Evolutionary conservation across 441 rosid genomes (phyloP), one percentile per base, ranked within the genome.

Genomic region (Isatis lusitanica): DNA sequence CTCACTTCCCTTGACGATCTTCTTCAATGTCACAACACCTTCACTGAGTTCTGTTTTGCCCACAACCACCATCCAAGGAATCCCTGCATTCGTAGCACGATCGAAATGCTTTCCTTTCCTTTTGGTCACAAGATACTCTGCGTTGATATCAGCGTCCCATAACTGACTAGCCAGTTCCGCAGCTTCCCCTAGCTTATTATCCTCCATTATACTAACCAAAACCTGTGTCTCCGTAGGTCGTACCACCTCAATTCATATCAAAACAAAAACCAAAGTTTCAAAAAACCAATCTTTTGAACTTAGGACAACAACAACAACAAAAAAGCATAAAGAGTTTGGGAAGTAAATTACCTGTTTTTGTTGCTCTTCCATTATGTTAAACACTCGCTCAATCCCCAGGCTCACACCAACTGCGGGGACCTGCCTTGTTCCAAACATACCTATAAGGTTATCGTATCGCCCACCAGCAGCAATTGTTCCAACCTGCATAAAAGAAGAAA

Each of bases 351-450:
- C 98, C 86, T 89, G 88, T 51, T 89, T 87, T 46, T 82, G 83
- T 16, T 90, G 87, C 60, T 86, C 90, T 84, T 92, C 96, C 97
- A 92, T 88, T 77, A 94, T 92, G n/a, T 88, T 78, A 79, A 94
- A 88, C 52, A 92, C 97, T 57, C 97, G 83, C 71, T 94, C 97
- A 47, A 94, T 94, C 56, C 97, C 98, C 44, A 94, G 91, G 78
- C 98, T 94, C 79, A 92, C 81, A n/a, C 98, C 98, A 78, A 89
- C 97, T 7, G 97, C 94, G 1, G 98, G 98, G 64, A 94, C 97
- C 81, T 86, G 93, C 78, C 88, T 89, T 39, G 85, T 75, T 68
- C 98, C 95, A 79, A 90, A 90, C 87, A 86, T 94, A 73, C 96
- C 97, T 18, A 92, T 88, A 50, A 94, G 93, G 75, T 90, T 87